phyloP scores from a whole-genome alignment of 257 asterid species.

The Knoxia roxburghii region DNA sequence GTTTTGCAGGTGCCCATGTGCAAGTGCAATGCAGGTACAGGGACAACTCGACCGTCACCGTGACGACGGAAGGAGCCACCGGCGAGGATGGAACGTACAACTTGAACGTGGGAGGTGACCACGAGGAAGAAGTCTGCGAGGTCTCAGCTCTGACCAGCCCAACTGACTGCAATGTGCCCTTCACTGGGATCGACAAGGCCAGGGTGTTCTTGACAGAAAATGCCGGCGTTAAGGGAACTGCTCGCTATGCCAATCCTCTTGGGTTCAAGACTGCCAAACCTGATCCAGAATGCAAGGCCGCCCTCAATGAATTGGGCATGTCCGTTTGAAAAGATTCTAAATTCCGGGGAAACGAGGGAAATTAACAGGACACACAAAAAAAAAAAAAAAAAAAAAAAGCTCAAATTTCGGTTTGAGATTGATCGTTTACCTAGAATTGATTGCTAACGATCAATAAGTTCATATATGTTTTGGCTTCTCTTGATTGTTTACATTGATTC shows the following conservation, averaged over 20 bases:
- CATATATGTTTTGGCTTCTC: no score
- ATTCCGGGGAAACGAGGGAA: no score
- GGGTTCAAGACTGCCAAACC: conserved; percentile 24
- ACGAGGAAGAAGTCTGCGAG: conserved; percentile 41
- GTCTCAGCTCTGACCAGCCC: conserved; percentile 28
- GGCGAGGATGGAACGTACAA: conserved; percentile 22
- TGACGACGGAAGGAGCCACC: conserved; percentile 16
- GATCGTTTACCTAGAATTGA: no score
- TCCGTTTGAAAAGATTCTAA: no score
- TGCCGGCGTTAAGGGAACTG: conserved; percentile 20
- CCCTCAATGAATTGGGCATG: conserved; percentile 20
- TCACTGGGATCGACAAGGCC: conserved; percentile 8
- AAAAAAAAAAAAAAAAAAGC: no score
- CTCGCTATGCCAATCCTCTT: conserved; percentile 34
- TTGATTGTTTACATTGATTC: no score
- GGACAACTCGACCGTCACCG: conserved; percentile 6
- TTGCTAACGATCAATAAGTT: no score
- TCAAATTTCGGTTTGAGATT: no score
- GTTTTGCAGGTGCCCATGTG: conserved; percentile 32
- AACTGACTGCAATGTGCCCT: conserved; percentile 19
- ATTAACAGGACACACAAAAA: no score
- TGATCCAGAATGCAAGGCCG: conserved; percentile 10
- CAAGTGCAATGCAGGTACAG: conserved; percentile 27
- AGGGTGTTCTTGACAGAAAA: conserved; percentile 26
- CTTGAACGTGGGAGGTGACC: conserved; percentile 30